A percentile compares a stretch with the other conserved stretches of the same genome.
phyloP scores from a whole-genome alignment of 139 green algal species.

The Chlamydomonas sp. region DNA sequence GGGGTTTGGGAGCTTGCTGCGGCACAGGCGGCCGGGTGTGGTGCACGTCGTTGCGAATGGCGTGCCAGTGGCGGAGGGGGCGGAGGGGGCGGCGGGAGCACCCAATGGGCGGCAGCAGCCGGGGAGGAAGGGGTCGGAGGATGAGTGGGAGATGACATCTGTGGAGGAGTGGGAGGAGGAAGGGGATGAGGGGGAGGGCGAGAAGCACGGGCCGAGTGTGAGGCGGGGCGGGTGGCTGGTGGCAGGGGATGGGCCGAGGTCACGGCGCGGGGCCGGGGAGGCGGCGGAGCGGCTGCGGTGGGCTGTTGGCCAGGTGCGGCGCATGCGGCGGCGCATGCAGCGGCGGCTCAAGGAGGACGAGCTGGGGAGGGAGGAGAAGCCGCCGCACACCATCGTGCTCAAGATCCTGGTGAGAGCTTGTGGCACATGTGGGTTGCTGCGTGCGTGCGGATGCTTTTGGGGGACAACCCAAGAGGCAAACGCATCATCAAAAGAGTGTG shows the following conservation, averaged over 20 bases:
- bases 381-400: slow-evolving; percentile 17
- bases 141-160: too few species aligned
- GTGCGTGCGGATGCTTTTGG: too few species aligned
- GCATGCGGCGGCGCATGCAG: neutral
- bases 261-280: neutral
- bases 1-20: neutral
- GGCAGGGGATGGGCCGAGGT: neutral
- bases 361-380: slow-evolving; percentile 4
- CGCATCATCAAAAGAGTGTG: too few species aligned
- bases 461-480: too few species aligned
- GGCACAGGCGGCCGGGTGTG: neutral
- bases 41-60: too few species aligned
- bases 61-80: neutral
- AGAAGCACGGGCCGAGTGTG: too few species aligned
- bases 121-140: too few species aligned
- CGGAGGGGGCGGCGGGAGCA: neutral
- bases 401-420: neutral
- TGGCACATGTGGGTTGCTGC: too few species aligned
- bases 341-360: slow-evolving; percentile 25
- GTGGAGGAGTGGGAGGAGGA: too few species aligned
- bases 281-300: neutral
- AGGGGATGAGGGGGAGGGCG: too few species aligned
- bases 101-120: too few species aligned
- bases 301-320: neutral
- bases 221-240: too few species aligned